Base-by-base conservation (phyloP, 306 rosid genomes). In the Vachellia pachyceras region DNA sequence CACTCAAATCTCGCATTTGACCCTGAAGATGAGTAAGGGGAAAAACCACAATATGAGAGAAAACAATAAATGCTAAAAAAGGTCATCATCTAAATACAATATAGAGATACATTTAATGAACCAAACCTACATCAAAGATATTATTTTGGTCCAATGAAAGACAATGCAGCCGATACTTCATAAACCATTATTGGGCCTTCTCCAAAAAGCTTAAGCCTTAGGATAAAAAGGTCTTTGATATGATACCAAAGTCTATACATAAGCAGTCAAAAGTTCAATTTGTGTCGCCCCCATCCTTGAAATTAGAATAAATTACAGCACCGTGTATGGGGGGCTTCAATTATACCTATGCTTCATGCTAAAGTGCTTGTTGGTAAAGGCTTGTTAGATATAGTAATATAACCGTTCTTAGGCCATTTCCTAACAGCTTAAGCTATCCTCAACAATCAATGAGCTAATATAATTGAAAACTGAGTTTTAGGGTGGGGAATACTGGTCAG, bases 1-100 rank as follows among this genome's bases (percentile, higher is more conserved):
- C 99, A 42, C 88, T 60, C 88, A 93, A 89, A 88, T 95, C 99
- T 77, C 99, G 92, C 99, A 95, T 95, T 80, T 95, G 99, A 67
- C 98, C 99, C 99, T 95, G 90, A 40, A 69, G 79, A 73, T 15
- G 73, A 55, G 80, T 45, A 44, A 70, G 63, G 29, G 3, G 8
- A 36, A 82, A 29, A 77, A 72, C 23, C 29, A 22, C 42, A 57
- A 80, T 6, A 33, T 11, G 20, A 33, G 45, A 75, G 72, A 86
- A 33, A 55, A 57, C 54, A 80, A 80, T 17, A 29, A 70, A 78
- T n/a, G 12, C 65, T 61, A 1, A 77, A 77, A 76, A 22, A 77
- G 37, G 41, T 44, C 77, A 72, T 64, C 0, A 45, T 1, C 49
- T 64, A 39, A n/a, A 23, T 47, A 9, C 3, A 44, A 10, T 22